Evolutionary conservation across 2,329 filamentous ascomycete genomes (phyloP), one percentile per base, ranked within the genome.

Genomic region (Fusarium sp.): DNA sequence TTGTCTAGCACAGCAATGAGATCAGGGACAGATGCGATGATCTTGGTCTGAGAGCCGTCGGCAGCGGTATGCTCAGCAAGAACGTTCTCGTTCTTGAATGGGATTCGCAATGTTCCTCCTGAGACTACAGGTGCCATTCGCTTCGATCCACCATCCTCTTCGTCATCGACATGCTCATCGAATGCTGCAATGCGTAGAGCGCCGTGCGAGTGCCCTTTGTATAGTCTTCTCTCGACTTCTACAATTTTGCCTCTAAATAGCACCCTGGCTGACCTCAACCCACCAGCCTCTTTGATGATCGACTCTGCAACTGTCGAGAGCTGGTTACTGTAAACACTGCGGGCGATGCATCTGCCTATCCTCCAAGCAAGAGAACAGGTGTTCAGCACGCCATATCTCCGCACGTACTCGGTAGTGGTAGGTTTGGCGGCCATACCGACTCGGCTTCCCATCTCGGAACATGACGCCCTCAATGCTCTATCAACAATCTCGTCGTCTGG

Each of bases 1-100:
- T 59, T 57, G 12, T 74, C 69, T 2, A 74, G 35, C 0, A 74
- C 9, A 18, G 60, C 64, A 18, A 74, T 65, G 0, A 74, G 70
- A 37, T 74, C 72, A 8, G 72, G 72, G 0, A 74, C 72, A 15
- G 38, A 37, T 0, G 59, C 59, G 43, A 62, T 44, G 19, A 62
- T n/a, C 23, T 28, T 28, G 10, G 12, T 25, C 13, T 35, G 9
- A 23, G 19, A 56, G 5, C 49, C 49, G 7, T 57, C 40, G 2
- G 18, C 49, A 9, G 32, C 2, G 3, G 23, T 23, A 12, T 62
- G 59, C 19, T 47, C 33, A 32, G 59, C 59, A 18, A 44, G n/a
- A 15, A 62, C 38, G 3, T 62, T 62, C 0, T 62, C 59, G 12
- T 62, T 62, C 23, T 43, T 62, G 49, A 62, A 62, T 1, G 59